Base-by-base conservation (phyloP, 2,329 filamentous ascomycete species). In the Botryotinia calthae region DNA sequence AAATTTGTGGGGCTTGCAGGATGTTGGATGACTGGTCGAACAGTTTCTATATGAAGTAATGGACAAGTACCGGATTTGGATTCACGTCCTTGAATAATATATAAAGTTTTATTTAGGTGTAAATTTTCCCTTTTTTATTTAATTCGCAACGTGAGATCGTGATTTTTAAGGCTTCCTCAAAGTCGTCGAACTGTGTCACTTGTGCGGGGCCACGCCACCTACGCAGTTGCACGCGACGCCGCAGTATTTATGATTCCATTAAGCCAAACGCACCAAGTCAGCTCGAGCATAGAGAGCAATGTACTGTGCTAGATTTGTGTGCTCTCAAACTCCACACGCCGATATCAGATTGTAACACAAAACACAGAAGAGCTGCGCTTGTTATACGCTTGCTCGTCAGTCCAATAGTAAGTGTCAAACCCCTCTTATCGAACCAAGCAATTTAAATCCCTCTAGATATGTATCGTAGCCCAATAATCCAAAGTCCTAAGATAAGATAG, bases 71-170 rank as follows among this genome's bases (percentile, higher is more conserved):
- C 65, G 28, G 48, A 67, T 42, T 42, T 2, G 34, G 48, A 42
- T 56, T 42, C 48, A 56, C 65, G 34, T 56, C 65, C 48, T 56
- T 67, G 65, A 56, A 31, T 67, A 56, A 67, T 67, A 54, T 42
- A 67, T 42, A 42, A 42, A 42, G 34, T 28, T 42, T 67, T 67
- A 28, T 42, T 28, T 56, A 1, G n/a, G 25, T 25, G n/a, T 2
- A 42, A 40, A 9, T 22, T 40, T 22, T 4, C 25, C 14, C 25
- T 0, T 67, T 12, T 16, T 1, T 28, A 14, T 54, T 16, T 46
- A 22, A 4, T 54, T 54, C 40, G 22, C 9, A 54, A 40, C 51
- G 3, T 40, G 25, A 28, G 37, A 20, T 40, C 9, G 25, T 40
- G 25, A 40, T 42, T 0, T n/a, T 22, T 9, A 22, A 20, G 28